Conservation (phyloP, 805 yeast species). For the Candida odintsovae region DNA sequence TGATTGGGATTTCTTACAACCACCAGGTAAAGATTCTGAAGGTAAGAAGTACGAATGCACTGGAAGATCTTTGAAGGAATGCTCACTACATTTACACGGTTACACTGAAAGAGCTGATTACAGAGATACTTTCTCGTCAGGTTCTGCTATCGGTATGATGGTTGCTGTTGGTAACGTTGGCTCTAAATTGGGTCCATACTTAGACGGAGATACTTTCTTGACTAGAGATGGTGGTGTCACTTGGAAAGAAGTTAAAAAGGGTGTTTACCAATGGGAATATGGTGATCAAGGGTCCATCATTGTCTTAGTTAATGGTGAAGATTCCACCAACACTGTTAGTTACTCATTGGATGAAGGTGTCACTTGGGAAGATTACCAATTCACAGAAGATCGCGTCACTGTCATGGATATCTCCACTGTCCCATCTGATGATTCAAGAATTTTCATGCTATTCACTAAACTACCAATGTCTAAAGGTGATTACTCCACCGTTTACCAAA, state of each 20-base stretch:
- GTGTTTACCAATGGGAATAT: constrained; percentile 86
- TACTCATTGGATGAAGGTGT: constrained; percentile 79
- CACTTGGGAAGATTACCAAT: constrained; percentile 64
- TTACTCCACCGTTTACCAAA: constrained; percentile 39
- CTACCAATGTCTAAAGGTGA: constrained; percentile 40
- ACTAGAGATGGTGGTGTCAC: constrained; percentile 88
- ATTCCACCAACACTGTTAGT: constrained; percentile 48
- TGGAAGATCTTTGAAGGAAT: constrained; percentile 45
- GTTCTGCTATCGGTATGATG: constrained; percentile 84
- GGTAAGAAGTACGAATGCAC: constrained; percentile 54
- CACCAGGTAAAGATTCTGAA: constrained; percentile 62
- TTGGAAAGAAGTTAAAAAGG: constrained; percentile 76
- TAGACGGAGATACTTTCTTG: constrained; percentile 63
- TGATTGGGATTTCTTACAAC: constrained; percentile 66
- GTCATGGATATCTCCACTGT: constrained; percentile 80
- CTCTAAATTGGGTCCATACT: constrained; percentile 38
- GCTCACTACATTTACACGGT: constrained; percentile 84
- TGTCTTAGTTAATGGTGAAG: constrained; percentile 58
- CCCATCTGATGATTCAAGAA: constrained; percentile 84
- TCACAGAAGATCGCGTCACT: constrained; percentile 47
- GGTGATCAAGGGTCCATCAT: constrained; percentile 93
- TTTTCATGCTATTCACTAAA: constrained; percentile 60
- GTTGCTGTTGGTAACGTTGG: constrained; percentile 96
- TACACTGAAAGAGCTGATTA: constrained; percentile 81
- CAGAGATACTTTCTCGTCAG: constrained; percentile 82